Base-by-base conservation (phyloP, 139 green algal genomes). In the Raphidocelis subcapitata region DNA sequence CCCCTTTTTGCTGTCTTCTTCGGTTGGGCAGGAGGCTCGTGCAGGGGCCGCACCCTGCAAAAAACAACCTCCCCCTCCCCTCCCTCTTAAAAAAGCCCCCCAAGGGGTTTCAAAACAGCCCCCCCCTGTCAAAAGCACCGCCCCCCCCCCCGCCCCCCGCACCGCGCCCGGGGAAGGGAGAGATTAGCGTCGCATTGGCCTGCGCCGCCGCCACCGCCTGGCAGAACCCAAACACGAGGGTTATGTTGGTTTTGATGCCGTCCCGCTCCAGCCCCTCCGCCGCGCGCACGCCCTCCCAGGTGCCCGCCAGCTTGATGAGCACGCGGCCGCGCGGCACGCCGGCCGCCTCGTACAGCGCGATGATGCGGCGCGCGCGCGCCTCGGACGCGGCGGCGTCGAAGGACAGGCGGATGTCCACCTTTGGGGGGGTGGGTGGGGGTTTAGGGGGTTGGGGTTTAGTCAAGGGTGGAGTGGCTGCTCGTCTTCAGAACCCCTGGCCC, bases 241-340 rank as follows among this genome's bases (percentile, higher is more conserved):
- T 87, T 52, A 87, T 84, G 78, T 87, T 87, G 44, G 65, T 79
- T n/a, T 56, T 44, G 79, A 83, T 83, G 44, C 79, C 75, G n/a
- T 82, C 67, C 31, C 72, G 70, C 46, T 87, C 65, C 5, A 85
- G 55, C 12, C 32, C 33, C 46, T 76, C 47, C 2, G 80, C 80
- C 10, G 75, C 75, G 3, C 52, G 62, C 37, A 85, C 75, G 52
- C 82, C 82, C 65, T 88, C 82, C 82, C 82, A 88, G 0, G 82
- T 88, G 26, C 77, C 76, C 4, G 83, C 75, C 23, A 88, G 65
- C 77, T 88, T 88, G 56, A 88, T 86, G 1, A 86, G 70, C 26
- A 88, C 65, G 14, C 80, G 64, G 3, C 26, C 41, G 10, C 74
- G 47, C 4, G 37, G 36, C n/a, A 86, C 71, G 28, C 83, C 83